Conservation (phyloP, 2,329 filamentous ascomycete species). For the Harringtonia lauricola region DNA sequence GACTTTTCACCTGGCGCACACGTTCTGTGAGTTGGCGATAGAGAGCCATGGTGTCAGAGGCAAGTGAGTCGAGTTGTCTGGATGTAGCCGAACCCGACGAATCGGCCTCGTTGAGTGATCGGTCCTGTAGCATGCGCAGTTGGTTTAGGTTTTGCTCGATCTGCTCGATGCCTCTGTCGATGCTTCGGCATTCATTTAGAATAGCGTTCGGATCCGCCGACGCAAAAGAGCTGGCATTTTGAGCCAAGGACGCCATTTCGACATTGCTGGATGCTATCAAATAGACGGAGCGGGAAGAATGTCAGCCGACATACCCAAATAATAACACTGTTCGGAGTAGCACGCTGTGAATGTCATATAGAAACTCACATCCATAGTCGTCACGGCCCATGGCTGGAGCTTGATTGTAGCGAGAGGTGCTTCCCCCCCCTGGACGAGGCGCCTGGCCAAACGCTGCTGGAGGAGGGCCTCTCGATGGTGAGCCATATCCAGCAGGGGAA, state of each 20-base stretch:
- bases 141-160: conserved; percentile 63
- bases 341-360: background rate
- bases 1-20: conserved; percentile 70
- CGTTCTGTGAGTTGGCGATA: conserved; percentile 73
- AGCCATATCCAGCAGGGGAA: conserved; percentile 25
- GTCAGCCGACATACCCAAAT: too few species aligned
- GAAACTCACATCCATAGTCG: conserved; percentile 23
- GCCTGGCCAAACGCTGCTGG: conserved; percentile 18
- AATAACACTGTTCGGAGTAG: too few species aligned
- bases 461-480: conserved; percentile 16
- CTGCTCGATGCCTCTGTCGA: conserved; percentile 65
- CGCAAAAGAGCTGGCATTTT: conserved; percentile 35
- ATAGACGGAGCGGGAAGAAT: background rate
- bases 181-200: conserved; percentile 73
- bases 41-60: conserved; percentile 68
- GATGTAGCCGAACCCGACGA: conserved; percentile 53
- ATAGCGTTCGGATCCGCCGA: conserved; percentile 58
- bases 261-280: conserved; percentile 36
- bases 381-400: conserved; percentile 21
- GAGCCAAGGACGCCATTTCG: conserved; percentile 59
- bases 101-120: conserved; percentile 65
- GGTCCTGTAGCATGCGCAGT: conserved; percentile 59
- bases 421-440: conserved; percentile 17
- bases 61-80: conserved; percentile 61
- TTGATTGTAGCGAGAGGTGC: conserved; percentile 14